Evolutionary conservation across 768 basidiomycete species (phyloP), one percentile per base, ranked within the genome.

Genomic region (Pleurotus giganteus): DNA sequence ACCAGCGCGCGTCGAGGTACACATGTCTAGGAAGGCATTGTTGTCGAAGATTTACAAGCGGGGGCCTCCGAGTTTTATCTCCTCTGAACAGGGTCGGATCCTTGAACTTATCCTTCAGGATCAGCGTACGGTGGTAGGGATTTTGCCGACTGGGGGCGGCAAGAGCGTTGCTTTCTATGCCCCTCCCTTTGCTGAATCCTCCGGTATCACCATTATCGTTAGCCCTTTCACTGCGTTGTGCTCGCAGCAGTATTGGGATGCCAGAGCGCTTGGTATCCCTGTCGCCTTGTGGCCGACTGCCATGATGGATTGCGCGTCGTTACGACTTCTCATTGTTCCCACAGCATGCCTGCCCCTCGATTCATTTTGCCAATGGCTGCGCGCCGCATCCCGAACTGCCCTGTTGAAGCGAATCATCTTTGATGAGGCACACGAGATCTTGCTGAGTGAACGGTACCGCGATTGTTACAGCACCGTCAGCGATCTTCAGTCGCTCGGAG

Each of bases 341-440:
- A 46, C 55, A 19, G 45, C 47, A 28, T 21, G 42, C 15, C 45
- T 47, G 12, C 45, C 36, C 7, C 31, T 5, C n/a, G n/a, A 12
- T 8, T 15, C 47, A 24, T 49, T 56, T 19, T 19, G 15, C 17
- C n/a, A 15, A 4, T 56, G 55, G 55, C 29, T 36, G 2, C 9
- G 4, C 12, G 24, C 31, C 9, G 23, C 37, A 39, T 39, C 37
- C 21, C 37, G 11, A 13, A 9, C 21, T 2, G 17, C n/a, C 4
- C 31, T 45, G 17, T 6, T 56, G 8, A 11, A 26, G 21, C 47
- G 55, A 2, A 36, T 50, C 3, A 31, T 56, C 45, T 32, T 56
- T 11, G 55, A 56, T 34, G 55, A 56, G 29, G 47, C 55, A 2
- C 55, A 56, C 31, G 23, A 56, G 13, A 56, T 56, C 37, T 37